A percentile compares a stretch with the other conserved stretches of the same genome.
These are phyloP conservation scores for Lizanozyma gosingica DNA, from an alignment of 1,139 yeast genomes.

Conservation along the genomic window DNA sequence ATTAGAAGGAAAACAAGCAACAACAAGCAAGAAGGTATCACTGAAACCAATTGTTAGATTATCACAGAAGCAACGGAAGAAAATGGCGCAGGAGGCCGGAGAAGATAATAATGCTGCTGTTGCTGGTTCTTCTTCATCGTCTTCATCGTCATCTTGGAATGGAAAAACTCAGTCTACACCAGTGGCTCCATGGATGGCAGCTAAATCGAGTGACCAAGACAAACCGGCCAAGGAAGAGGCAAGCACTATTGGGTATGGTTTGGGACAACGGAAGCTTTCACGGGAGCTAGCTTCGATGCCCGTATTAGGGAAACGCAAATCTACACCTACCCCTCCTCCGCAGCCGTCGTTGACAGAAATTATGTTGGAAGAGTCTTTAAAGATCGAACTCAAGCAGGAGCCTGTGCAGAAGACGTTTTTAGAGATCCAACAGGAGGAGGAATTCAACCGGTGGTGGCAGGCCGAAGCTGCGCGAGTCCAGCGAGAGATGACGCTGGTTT, in stretches of 20 bases:
- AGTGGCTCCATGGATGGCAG: not conserved
- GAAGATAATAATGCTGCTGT: slow-evolving; percentile 3
- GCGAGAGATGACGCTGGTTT: slow-evolving; percentile 21
- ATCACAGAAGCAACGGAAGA: slow-evolving; percentile 47
- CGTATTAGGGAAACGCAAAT: not conserved
- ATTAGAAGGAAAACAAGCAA: slow-evolving; percentile 1
- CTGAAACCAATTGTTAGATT: slow-evolving; percentile 21
- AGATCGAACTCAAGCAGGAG: slow-evolving; percentile 27
- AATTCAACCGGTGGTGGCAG: slow-evolving; percentile 78
- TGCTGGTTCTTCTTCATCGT: slow-evolving; percentile 1
- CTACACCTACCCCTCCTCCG: not conserved
- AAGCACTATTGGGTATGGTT: too few species aligned
- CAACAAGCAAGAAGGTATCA: not conserved
- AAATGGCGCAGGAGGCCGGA: slow-evolving; percentile 12
- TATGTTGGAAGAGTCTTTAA: slow-evolving; percentile 42
- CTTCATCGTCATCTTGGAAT: not conserved
- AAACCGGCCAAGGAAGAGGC: not conserved
- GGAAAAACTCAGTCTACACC: not conserved
- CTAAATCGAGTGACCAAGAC: not conserved
- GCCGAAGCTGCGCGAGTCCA: slow-evolving; percentile 59
- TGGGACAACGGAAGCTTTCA: not conserved
- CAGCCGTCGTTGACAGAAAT: slow-evolving; percentile 26
- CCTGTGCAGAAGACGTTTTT: slow-evolving; percentile 39
- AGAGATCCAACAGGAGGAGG: slow-evolving; percentile 73
- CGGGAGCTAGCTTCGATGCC: not conserved